Evolutionary conservation across 1,284 basidiomycete species (phyloP), one percentile per base, ranked within the genome.

Genomic region (Pseudozyma flocculosa): DNA sequence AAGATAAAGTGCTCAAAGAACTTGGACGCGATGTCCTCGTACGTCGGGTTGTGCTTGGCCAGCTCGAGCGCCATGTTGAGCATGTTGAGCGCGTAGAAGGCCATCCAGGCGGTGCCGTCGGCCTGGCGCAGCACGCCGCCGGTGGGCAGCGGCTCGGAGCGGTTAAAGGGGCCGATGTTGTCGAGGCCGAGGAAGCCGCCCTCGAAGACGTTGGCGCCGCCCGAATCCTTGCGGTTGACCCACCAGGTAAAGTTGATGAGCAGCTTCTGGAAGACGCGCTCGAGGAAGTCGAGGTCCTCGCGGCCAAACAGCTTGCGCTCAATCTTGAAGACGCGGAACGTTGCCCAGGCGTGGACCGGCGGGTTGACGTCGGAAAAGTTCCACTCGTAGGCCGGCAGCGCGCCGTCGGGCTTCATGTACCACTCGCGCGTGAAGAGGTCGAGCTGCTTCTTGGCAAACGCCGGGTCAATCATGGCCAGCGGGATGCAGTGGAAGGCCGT

Each of bases 11-110:
- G 89, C 88, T 85, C 91, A 60, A 94, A 93, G 79, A 94, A 94
- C 78, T 98, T 97, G 57, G 92, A 95, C n/a, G 94, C 94, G 63
- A 98, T 98, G 78, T 98, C 94, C 80, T 98, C 94, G 78, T 98
- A 98, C 2, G 92, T 91, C 3, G 88, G 83, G 78, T 98, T 98
- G 80, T 97, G 92, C 81, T 97, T 96, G 46, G 94, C 94, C 34
- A 98, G 83, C 80, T 98, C 94, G 44, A 98, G 85, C 0, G 94
- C 92, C 79, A 98, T 97, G 79, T 89, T 94, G 77, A 98, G 81
- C 92, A 97, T 97, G 75, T 94, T 94, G 57, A 97, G 81, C 69
- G 87, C 90, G 79, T 94, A 98, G 82, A 97, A 97, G 24, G 91
- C 93, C 94, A 98, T 98, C 94, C 94, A 97, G 0, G 92, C 90